A percentile compares a stretch with the other conserved stretches of the same genome.
phyloP scores from a whole-genome alignment of 225 moss, liverwort and hornwort species.

The Physcomitrium patens region DNA sequence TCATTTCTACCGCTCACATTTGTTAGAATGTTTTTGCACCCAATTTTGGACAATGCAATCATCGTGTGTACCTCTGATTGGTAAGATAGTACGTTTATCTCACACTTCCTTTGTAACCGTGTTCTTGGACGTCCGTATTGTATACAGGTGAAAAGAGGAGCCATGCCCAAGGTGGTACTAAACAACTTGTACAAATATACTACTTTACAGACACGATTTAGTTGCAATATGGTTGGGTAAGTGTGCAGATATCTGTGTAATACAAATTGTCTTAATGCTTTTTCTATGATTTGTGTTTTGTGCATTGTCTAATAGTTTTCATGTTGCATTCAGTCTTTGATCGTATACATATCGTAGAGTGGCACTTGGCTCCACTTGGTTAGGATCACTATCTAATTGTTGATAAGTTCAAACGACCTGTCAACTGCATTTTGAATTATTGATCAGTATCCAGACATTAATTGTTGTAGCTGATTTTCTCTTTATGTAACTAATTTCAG shows the following conservation, averaged over 20 bases:
- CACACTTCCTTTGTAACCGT: background rate
- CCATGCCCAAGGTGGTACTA: slow-evolving; percentile 83
- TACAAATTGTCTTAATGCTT: background rate
- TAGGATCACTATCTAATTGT: too few species aligned
- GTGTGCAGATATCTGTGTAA: slow-evolving; percentile 16
- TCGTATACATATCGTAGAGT: slow-evolving; percentile 3
- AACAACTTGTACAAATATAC: slow-evolving; percentile 94
- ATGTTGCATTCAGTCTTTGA: slow-evolving; percentile 17
- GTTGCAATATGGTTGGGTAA: slow-evolving; percentile 99
- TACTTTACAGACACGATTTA: slow-evolving; percentile 81
- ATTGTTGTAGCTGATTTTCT: slow-evolving; percentile 19
- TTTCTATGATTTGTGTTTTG: background rate
- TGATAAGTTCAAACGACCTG: too few species aligned
- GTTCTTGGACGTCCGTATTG: slow-evolving; percentile 5
- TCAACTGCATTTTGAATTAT: too few species aligned
- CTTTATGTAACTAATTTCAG: slow-evolving; percentile 43
- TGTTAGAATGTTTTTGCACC: slow-evolving; percentile 7
- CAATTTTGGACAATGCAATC: background rate
- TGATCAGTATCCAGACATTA: background rate
- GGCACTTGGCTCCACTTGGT: background rate
- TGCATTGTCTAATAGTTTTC: background rate
- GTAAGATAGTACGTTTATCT: background rate
- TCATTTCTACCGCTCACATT: background rate
- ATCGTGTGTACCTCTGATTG: slow-evolving; percentile 9
- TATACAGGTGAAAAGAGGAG: slow-evolving; percentile 92